Evolutionary conservation across 1,139 yeast species (phyloP).

Genomic region (Nakaseomyces delphensis): DNA sequence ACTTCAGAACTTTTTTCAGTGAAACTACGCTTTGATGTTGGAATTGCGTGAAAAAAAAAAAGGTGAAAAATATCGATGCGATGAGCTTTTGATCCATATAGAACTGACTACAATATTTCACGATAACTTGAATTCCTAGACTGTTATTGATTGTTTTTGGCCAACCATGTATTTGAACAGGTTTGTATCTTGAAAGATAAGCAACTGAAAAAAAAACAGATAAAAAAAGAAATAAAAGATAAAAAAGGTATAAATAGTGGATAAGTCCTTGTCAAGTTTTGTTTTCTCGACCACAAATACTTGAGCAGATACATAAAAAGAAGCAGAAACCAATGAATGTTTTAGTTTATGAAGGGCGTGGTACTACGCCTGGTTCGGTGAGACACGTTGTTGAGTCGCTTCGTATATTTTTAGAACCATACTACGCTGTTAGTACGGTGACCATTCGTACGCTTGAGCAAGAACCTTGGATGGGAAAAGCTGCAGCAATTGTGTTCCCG

Average conservation of each 20-base stretch:
- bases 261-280: background rate
- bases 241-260: background rate
- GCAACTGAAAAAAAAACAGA: no score
- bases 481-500: conserved; percentile 76
- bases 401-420: conserved; percentile 68
- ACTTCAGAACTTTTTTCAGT: background rate
- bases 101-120: no score
- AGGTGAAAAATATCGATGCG: no score
- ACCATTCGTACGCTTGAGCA: conserved; percentile 50
- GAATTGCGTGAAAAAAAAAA: no score
- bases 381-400: conserved; percentile 74
- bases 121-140: background rate
- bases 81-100: background rate
- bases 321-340: conserved; percentile 30
- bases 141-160: no score
- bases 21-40: no score
- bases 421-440: conserved; percentile 76
- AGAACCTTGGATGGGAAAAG: conserved; percentile 85
- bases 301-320: no score
- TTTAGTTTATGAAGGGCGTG: conserved; percentile 48
- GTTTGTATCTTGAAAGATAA: no score
- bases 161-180: no score
- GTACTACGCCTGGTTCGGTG: conserved; percentile 80
- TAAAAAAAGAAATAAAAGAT: no score
- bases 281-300: no score